These are phyloP conservation scores for Colletotrichum sp. DNA, from an alignment of 2,329 filamentous ascomycete species.

Conservation along the genomic window DNA sequence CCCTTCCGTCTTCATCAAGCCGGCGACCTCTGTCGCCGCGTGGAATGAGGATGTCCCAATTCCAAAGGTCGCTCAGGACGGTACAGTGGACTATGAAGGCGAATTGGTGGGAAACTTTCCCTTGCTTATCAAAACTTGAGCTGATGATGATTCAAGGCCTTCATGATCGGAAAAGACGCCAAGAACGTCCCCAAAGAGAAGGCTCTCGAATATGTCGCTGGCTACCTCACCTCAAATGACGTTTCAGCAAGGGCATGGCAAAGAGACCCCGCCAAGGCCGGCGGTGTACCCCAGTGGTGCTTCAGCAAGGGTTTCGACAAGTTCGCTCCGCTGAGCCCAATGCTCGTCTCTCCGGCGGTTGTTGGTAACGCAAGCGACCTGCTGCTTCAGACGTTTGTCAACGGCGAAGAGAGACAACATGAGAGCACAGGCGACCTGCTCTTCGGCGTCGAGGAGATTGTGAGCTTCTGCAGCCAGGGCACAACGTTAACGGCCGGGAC, in stretches of 20 bases:
- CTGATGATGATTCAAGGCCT: conserved; percentile 28
- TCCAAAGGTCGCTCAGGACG: conserved; percentile 50
- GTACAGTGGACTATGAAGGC: conserved; percentile 54
- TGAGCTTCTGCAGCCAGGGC: conserved; percentile 51
- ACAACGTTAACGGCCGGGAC: conserved; percentile 57
- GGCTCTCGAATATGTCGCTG: conserved; percentile 53
- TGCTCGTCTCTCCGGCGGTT: conserved; percentile 37
- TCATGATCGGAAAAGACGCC: conserved; percentile 59
- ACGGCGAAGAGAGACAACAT: conserved; percentile 55
- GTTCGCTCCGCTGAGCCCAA: conserved; percentile 59
- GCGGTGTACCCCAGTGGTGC: conserved; percentile 53
- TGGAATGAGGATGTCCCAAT: conserved; percentile 44
- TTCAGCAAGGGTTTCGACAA: conserved; percentile 61
- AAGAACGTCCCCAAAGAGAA: conserved; percentile 52
- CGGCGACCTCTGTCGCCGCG: conserved; percentile 40
- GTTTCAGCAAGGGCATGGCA: conserved; percentile 60
- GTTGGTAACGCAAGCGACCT: conserved; percentile 33
- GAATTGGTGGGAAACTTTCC: conserved; percentile 38
- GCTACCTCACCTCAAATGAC: conserved; percentile 53
- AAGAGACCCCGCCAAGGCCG: conserved; percentile 49
- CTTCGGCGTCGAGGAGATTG: conserved; percentile 50
- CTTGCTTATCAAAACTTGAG: too few relatives aligned
- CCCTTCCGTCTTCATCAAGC: conserved; percentile 58
- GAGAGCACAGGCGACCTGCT: conserved; percentile 53
- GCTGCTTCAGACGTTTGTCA: conserved; percentile 45